A percentile compares a stretch with the other conserved stretches of the same genome.
Conservation (phyloP, 2,329 filamentous ascomycete genomes). For the Talaromyces sp. region DNA sequence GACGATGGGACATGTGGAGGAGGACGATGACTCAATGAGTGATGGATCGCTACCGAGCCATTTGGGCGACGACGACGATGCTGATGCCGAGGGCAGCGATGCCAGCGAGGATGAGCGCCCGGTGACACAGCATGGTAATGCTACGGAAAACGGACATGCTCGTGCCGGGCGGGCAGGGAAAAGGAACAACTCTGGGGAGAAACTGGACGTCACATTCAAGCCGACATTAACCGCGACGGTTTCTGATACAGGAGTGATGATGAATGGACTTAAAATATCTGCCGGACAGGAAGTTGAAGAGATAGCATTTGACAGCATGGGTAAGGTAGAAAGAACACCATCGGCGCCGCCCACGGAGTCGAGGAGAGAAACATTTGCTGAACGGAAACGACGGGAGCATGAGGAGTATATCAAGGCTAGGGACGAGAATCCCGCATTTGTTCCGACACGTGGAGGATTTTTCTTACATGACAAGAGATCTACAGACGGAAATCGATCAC, state of each 20-base stretch:
- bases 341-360: conserved; percentile 36
- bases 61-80: conserved; percentile 58
- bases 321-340: conserved; percentile 36
- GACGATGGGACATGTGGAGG: conserved; percentile 45
- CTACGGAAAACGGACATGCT: conserved; percentile 15
- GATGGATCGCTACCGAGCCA: conserved; percentile 58
- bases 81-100: conserved; percentile 58
- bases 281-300: conserved; percentile 33
- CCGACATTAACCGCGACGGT: conserved; percentile 37
- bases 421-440: conserved; percentile 86
- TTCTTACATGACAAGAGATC: conserved; percentile 95
- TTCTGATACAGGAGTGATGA: conserved; percentile 59
- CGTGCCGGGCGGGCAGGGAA: conserved; percentile 28
- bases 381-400: conserved; percentile 76
- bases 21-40: conserved; percentile 61
- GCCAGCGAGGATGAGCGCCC: conserved; percentile 51
- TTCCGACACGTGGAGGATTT: conserved; percentile 89
- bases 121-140: conserved; percentile 21
- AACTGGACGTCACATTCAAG: conserved; percentile 33
- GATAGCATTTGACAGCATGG: conserved; percentile 52
- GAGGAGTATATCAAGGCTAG: conserved; percentile 86
- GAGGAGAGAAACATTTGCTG: conserved; percentile 58
- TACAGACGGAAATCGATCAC: conserved; percentile 69
- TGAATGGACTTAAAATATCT: conserved; percentile 55
- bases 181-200: conserved; percentile 32